Evolutionary conservation across 805 yeast genomes (phyloP).

Genomic region (Ogataea ganodermae): DNA sequence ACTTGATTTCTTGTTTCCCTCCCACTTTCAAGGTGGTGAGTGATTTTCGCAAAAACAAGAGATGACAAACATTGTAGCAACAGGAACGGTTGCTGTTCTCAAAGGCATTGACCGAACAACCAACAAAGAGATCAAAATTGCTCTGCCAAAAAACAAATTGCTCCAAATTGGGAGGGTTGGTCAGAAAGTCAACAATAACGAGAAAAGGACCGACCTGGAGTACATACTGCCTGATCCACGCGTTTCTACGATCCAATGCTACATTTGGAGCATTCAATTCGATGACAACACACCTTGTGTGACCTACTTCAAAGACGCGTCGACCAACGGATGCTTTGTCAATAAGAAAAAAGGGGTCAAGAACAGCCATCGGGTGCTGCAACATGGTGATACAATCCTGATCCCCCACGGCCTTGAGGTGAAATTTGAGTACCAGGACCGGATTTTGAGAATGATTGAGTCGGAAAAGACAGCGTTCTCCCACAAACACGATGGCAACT

Average conservation of each 20-base stretch:
- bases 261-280: slow-evolving; percentile 40
- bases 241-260: slow-evolving; percentile 50
- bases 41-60: neutral
- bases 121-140: slow-evolving; percentile 6
- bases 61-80: neutral
- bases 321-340: slow-evolving; percentile 52
- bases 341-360: slow-evolving; percentile 37
- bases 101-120: slow-evolving; percentile 8
- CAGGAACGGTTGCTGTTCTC: slow-evolving; percentile 5
- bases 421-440: slow-evolving; percentile 17
- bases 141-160: slow-evolving; percentile 33
- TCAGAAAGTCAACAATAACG: slow-evolving; percentile 25
- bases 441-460: slow-evolving; percentile 6
- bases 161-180: slow-evolving; percentile 47
- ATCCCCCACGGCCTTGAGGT: slow-evolving; percentile 35
- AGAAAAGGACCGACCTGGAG: slow-evolving; percentile 8
- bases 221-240: slow-evolving; percentile 39
- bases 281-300: slow-evolving; percentile 49
- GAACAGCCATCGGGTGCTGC: slow-evolving; percentile 36
- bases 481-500: slow-evolving; percentile 28
- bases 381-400: slow-evolving; percentile 40
- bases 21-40: slow-evolving; percentile 7
- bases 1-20: slow-evolving; percentile 4
- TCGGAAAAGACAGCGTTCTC: slow-evolving; percentile 12
- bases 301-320: slow-evolving; percentile 50